Evolutionary conservation across 306 rosid genomes (phyloP), one percentile per base, ranked within the genome.

Genomic region (Echinosophora koreensis): DNA sequence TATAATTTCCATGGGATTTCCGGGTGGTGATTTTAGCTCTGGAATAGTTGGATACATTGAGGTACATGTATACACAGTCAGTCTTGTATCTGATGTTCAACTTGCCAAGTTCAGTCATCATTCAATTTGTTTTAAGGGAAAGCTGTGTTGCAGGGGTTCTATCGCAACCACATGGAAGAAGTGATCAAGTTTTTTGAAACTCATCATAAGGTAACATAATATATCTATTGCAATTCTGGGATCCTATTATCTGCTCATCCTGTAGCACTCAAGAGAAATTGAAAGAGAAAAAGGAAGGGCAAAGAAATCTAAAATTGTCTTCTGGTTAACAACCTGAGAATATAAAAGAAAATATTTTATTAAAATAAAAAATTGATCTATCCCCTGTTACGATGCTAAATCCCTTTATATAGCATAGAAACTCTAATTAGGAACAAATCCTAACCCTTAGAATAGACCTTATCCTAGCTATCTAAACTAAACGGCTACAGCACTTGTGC

Each of bases 141-240:
- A 78, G 47, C 41, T 81, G 54, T 86, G 67, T 52, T 89, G 83
- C 92, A 91, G 98, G 98, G 98, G 16, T 89, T 94, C 80, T 94
- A 94, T 79, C 87, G 97, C 71, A 94, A 94, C 86, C 98, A 94
- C 86, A 94, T 94, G 97, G 97, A 91, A 78, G 98, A 94, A 85
- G 97, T 94, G 70, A 87, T 92, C 73, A 90, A 79, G 55, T 94
- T 91, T 82, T 88, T 94, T 58, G 97, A 94, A 75, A 87, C 91
- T 54, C 92, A 85, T 81, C 98, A 94, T 81, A 84, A 94, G 98
- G 97, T 94, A 85, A 32, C 63, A 56, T 72, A 59, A 16, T 68
- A 16, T 68, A 17, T 73, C 27, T 78, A 55, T 63, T 52, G 77
- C 34, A 68, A 47, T 44, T 59, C 15, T n/a, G 22, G 74, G 58